Percentiles rank a stretch among this genome's conserved stretches.
phyloP scores from a whole-genome alignment of 2,329 filamentous ascomycete genomes.

The Penicillium aurantiogriseum region DNA sequence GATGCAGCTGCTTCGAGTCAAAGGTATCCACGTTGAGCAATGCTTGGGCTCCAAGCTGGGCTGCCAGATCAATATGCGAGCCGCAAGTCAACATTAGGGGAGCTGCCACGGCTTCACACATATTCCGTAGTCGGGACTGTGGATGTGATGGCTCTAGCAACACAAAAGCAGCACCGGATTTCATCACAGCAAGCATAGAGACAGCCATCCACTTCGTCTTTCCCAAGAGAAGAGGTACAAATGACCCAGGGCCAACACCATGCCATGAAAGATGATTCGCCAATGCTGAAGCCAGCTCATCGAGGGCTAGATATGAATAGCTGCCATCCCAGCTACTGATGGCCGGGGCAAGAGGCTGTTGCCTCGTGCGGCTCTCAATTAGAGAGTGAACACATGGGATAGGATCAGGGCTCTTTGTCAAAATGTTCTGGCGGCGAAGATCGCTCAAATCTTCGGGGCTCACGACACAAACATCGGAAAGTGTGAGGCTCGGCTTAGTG shows the following conservation, averaged over 20 bases:
- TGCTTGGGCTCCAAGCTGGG: not conserved
- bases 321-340: constrained; percentile 14
- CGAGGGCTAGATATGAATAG: constrained; percentile 6
- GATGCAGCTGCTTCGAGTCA: not conserved
- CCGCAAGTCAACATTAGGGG: not conserved
- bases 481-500: not conserved
- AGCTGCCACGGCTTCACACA: not conserved
- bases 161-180: constrained; percentile 32
- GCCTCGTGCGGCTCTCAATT: not conserved
- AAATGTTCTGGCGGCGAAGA: not conserved
- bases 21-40: not conserved
- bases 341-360: not conserved
- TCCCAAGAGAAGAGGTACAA: constrained; percentile 7
- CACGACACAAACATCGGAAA: not conserved
- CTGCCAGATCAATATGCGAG: not conserved
- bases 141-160: constrained; percentile 12
- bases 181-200: constrained; percentile 32
- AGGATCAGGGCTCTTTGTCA: not conserved
- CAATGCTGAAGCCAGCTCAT: not conserved
- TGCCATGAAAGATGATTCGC: not conserved
- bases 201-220: constrained; percentile 17
- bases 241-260: not conserved
- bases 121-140: not conserved
- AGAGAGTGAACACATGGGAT: constrained; percentile 1
- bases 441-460: not conserved